Base-by-base conservation (phyloP, 2,329 filamentous ascomycete genomes). In the Fonsecaea erecta region DNA sequence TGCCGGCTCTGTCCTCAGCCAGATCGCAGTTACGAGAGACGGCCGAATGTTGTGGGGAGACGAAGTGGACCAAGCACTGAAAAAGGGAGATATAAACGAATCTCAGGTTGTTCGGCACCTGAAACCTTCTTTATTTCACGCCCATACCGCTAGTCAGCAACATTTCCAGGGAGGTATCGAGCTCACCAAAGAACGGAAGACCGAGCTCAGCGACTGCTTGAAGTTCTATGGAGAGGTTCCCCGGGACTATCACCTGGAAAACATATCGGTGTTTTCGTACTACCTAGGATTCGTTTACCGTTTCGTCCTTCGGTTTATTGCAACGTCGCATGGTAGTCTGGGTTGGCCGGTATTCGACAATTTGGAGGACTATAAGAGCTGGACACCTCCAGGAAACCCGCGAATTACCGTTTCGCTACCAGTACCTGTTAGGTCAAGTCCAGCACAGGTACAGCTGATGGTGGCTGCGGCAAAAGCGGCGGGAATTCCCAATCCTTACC, bases 401-500 rank as follows among this genome's bases (percentile, higher is more conserved):
- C 3, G 9, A 8, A 60, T 64, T 16, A 4, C 43, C 18, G 52
- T 62, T 3, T 43, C 63, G 5, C 18, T 65, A 16, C 63, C 63
- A 9, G 28, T 65, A 3, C 63, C 63, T 9, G 58, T 61, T 12
- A 43, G 7, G 12, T 21, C 37, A 14, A 62, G 28, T 3, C 32
- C 52, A 0, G 32, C n/a, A 9, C 34, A 65, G 11, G 34, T 61
- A 4, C 18, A 26, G 16, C n/a, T 57, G 5, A 21, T 61, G n/a
- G 18, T 51, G n/a, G 40, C 46, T 1, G 63, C 63, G 3, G 63
- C 57, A 11, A 24, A 48, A 46, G 21, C 12, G 14, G 63, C 63
- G 6, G 63, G 63, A 0, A 56, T 65, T 9, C 63, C 63, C 8
- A 65, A 65, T 5, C 52, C 58, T 8, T 62, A 57, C 35, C 21